A percentile compares a stretch with the other conserved stretches of the same genome.
These are phyloP conservation scores for Pinus tabuliformis DNA, from an alignment of 75 land plant species.

Conservation along the genomic window DNA sequence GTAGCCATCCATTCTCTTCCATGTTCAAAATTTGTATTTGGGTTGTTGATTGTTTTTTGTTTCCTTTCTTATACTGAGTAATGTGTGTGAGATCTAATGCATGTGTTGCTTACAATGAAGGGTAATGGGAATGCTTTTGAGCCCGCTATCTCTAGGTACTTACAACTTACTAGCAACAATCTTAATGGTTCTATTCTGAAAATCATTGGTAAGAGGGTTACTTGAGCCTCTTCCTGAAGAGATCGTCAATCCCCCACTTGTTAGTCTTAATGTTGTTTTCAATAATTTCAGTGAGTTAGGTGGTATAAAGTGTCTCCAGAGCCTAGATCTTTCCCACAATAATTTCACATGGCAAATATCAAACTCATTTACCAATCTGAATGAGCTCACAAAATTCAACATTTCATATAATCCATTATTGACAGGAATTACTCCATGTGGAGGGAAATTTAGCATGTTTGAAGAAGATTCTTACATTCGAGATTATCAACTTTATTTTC, in stretches of 20 bases:
- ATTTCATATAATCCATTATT: constrained; percentile 62
- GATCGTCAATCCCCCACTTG: constrained; percentile 31
- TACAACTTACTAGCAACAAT: constrained; percentile 56
- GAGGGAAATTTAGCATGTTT: constrained; percentile 63
- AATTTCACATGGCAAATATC: constrained; percentile 45
- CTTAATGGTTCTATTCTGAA: constrained; percentile 41
- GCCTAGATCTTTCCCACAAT: constrained; percentile 52
- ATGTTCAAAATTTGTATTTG: no score
- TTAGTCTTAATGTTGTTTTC: constrained; percentile 43
- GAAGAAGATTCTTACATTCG: constrained; percentile 46
- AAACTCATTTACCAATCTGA: constrained; percentile 22
- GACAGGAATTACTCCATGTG: constrained; percentile 32
- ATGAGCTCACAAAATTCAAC: constrained; percentile 54
- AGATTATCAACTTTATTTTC: constrained; percentile 29
- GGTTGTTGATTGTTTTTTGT: no score
- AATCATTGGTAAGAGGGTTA: constrained; percentile 28
- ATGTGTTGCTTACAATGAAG: background rate
- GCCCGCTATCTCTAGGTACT: constrained; percentile 40
- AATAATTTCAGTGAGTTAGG: constrained; percentile 62
- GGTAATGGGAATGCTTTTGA: constrained; percentile 7
- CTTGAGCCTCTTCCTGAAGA: constrained; percentile 51
- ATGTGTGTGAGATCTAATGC: no score
- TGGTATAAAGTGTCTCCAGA: constrained; percentile 20
- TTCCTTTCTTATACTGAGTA: no score
- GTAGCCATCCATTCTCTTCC: no score